Evolutionary conservation across 345 rosid genomes (phyloP).

Genomic region (Streptanthus diversifolius): DNA sequence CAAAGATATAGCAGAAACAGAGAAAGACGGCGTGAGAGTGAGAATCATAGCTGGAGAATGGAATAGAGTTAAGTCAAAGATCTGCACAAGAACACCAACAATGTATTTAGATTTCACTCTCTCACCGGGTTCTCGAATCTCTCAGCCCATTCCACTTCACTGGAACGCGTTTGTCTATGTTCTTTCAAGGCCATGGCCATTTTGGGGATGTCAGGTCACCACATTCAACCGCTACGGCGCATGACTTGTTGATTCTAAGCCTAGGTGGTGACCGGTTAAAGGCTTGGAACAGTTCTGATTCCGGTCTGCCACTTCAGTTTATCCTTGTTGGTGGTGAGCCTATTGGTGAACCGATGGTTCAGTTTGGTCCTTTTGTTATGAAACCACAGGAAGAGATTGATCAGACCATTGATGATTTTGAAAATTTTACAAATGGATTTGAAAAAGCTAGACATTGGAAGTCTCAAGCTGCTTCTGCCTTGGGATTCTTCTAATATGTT

Average conservation of each 20-base stretch:
- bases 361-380: slow-evolving; percentile 89
- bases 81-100: slow-evolving; percentile 87
- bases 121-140: slow-evolving; percentile 56
- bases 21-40: slow-evolving; percentile 61
- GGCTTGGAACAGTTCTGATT: slow-evolving; percentile 64
- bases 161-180: slow-evolving; percentile 80
- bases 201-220: slow-evolving; percentile 40
- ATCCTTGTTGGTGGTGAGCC: slow-evolving; percentile 81
- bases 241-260: slow-evolving; percentile 62
- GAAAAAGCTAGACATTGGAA: slow-evolving; percentile 82
- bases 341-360: slow-evolving; percentile 65
- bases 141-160: slow-evolving; percentile 51
- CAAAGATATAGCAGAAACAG: slow-evolving; percentile 58
- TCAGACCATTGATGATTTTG: slow-evolving; percentile 62
- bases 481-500: slow-evolving; percentile 37
- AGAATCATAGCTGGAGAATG: slow-evolving; percentile 87
- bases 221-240: slow-evolving; percentile 30
- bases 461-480: slow-evolving; percentile 49
- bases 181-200: slow-evolving; percentile 70
- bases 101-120: slow-evolving; percentile 87
- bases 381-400: slow-evolving; percentile 82
- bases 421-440: slow-evolving; percentile 66
- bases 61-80: slow-evolving; percentile 60
- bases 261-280: slow-evolving; percentile 52
- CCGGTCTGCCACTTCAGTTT: slow-evolving; percentile 53